These are phyloP conservation scores for Naematelia aurantialba DNA, from an alignment of 768 basidiomycete genomes.

Conservation along the genomic window DNA sequence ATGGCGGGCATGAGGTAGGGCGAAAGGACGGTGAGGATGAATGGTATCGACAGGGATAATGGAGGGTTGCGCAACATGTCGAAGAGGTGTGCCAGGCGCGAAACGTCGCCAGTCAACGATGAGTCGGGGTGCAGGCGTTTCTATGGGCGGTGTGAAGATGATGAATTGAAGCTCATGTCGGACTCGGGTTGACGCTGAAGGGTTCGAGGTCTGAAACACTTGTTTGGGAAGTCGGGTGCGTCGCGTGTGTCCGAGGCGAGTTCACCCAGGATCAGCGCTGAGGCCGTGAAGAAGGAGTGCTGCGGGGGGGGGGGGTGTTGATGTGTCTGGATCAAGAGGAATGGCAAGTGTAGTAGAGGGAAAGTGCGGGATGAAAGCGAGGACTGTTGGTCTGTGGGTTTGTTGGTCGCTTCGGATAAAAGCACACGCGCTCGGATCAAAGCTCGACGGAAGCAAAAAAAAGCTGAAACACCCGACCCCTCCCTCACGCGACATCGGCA, in stretches of 20 bases:
- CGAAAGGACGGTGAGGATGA: conserved; percentile 13
- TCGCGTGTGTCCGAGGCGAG: background rate
- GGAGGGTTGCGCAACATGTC: conserved; percentile 17
- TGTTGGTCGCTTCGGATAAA: background rate
- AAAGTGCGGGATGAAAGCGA: background rate
- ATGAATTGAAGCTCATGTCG: conserved; percentile 1
- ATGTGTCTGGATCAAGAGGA: background rate
- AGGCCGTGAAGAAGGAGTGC: background rate
- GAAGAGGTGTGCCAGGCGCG: conserved; percentile 23
- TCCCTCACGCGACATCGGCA: too few species aligned
- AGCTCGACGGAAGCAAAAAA: background rate
- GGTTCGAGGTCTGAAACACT: background rate
- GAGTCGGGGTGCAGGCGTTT: conserved; percentile 16
- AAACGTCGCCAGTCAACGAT: conserved; percentile 30
- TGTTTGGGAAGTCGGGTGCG: background rate
- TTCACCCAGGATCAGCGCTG: background rate
- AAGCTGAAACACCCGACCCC: background rate
- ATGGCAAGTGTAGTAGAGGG: background rate
- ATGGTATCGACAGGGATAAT: conserved; percentile 8
- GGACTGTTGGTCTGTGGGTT: background rate
- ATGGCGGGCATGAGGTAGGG: conserved; percentile 16
- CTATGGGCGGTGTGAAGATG: conserved; percentile 1
- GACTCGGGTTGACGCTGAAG: background rate
- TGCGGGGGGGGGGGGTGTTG: background rate
- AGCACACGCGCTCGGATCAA: background rate